Conservation (phyloP, 192 early-diverging fungal genomes). For the Blastocladiella britannica region DNA sequence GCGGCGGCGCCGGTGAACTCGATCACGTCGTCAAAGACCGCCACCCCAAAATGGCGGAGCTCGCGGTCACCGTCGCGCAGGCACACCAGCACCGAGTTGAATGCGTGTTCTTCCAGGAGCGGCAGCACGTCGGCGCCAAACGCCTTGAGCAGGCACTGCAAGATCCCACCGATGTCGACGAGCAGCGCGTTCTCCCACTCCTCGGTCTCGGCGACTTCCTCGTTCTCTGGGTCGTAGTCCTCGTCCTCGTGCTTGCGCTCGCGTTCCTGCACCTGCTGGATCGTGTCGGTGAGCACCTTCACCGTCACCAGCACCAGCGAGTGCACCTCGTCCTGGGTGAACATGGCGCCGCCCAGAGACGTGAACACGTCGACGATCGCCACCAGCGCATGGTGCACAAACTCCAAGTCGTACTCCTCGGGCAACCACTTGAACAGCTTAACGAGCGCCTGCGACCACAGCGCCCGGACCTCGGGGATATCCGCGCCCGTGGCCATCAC, state of each 20-base stretch:
- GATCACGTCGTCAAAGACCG: conserved; percentile 78
- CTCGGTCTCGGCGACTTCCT: conserved; percentile 67
- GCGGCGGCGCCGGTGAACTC: conserved; percentile 66
- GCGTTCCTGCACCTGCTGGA: conserved; percentile 50
- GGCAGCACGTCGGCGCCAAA: conserved; percentile 53
- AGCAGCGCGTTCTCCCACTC: conserved; percentile 57
- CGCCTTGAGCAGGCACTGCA: conserved; percentile 61
- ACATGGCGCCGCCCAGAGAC: background rate
- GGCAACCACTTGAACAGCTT: background rate
- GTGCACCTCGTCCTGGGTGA: background rate
- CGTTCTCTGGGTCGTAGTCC: conserved; percentile 84
- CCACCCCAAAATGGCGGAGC: conserved; percentile 79
- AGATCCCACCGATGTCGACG: conserved; percentile 55
- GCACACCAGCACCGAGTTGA: conserved; percentile 48
- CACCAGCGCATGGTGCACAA: background rate
- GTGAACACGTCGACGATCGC: background rate
- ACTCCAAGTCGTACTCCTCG: background rate
- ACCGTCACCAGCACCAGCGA: background rate
- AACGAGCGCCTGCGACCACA: background rate
- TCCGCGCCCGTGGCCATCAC: conserved; percentile 44
- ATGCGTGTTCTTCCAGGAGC: conserved; percentile 56
- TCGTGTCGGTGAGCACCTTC: conserved; percentile 41
- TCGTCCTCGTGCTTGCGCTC: conserved; percentile 45
- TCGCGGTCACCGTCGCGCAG: conserved; percentile 38
- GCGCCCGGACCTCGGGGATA: background rate